Percentiles rank a stretch among this genome's conserved stretches.
Conservation (phyloP, 163 green algal species). For the Coccomyxa subellipsoidea region DNA sequence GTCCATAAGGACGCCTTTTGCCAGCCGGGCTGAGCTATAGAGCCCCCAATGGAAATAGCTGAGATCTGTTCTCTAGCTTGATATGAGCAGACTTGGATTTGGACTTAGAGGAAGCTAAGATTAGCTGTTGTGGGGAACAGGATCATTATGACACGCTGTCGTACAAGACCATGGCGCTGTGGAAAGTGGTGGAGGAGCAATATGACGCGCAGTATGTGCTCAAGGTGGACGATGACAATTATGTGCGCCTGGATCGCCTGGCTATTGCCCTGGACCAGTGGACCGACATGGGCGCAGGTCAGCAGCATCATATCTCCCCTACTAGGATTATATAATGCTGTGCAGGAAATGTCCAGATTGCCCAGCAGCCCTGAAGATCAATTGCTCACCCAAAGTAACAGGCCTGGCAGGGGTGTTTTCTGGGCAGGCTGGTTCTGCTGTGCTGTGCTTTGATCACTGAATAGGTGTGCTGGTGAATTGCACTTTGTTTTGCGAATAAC, state of each 20-base stretch:
- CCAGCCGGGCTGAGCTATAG: too few species aligned
- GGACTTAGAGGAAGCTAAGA: too few species aligned
- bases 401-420: too few species aligned
- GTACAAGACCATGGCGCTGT: constrained; percentile 10
- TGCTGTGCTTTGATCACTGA: too few species aligned
- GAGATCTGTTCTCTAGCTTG: too few species aligned
- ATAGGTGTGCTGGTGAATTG: too few species aligned
- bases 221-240: constrained; percentile 19
- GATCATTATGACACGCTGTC: constrained; percentile 6
- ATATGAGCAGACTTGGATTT: background rate
- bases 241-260: constrained; percentile 17
- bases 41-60: too few species aligned
- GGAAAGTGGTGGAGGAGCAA: background rate
- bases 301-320: background rate
- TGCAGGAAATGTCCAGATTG: background rate
- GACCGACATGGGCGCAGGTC: constrained; percentile 3
- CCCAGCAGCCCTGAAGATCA: background rate
- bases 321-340: background rate
- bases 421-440: too few species aligned
- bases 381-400: too few species aligned
- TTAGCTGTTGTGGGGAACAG: background rate
- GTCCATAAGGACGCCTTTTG: too few species aligned
- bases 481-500: too few species aligned
- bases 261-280: constrained; percentile 10
- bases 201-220: constrained; percentile 9